A percentile compares a stretch with the other conserved stretches of the same genome.
Conservation (phyloP, 2,329 filamentous ascomycete species). For the Penicillium sp. region DNA sequence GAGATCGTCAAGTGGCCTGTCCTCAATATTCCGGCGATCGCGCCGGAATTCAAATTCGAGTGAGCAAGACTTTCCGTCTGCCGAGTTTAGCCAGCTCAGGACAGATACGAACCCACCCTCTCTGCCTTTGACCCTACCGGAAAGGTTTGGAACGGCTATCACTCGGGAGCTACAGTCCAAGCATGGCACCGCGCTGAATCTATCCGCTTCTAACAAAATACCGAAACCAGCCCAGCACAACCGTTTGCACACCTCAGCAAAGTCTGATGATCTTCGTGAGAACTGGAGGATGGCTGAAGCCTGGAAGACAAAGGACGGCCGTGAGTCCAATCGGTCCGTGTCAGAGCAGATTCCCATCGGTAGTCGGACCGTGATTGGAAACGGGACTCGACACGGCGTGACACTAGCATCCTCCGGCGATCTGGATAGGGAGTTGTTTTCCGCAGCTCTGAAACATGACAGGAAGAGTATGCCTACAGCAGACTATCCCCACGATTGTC, state of each 20-base stretch:
- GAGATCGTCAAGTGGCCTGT: slow-evolving; percentile 20
- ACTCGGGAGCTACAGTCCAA: slow-evolving; percentile 24
- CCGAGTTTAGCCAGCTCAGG: slow-evolving; percentile 3
- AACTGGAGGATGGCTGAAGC: slow-evolving; percentile 17
- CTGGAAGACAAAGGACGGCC: slow-evolving; percentile 11
- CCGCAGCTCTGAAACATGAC: slow-evolving; percentile 20
- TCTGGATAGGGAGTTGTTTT: slow-evolving; percentile 21
- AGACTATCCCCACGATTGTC: background rate
- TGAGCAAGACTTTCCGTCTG: slow-evolving; percentile 8
- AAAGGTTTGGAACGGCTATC: slow-evolving; percentile 25
- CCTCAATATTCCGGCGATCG: slow-evolving; percentile 24
- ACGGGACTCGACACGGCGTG: background rate
- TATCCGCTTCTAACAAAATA: slow-evolving; percentile 9
- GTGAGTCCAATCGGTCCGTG: background rate
- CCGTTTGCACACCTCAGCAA: slow-evolving; percentile 13
- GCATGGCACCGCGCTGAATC: slow-evolving; percentile 17
- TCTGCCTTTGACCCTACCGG: slow-evolving; percentile 22
- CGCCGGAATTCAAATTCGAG: slow-evolving; percentile 21
- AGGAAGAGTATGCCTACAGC: slow-evolving; percentile 7
- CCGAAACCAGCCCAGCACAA: slow-evolving; percentile 2
- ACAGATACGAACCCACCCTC: slow-evolving; percentile 12
- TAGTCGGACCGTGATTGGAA: background rate
- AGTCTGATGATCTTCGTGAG: slow-evolving; percentile 17
- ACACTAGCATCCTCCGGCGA: slow-evolving; percentile 8
- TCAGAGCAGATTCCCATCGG: background rate